Evolutionary conservation across 2,329 filamentous ascomycete genomes (phyloP).

Genomic region (Acrodontium crateriforme): DNA sequence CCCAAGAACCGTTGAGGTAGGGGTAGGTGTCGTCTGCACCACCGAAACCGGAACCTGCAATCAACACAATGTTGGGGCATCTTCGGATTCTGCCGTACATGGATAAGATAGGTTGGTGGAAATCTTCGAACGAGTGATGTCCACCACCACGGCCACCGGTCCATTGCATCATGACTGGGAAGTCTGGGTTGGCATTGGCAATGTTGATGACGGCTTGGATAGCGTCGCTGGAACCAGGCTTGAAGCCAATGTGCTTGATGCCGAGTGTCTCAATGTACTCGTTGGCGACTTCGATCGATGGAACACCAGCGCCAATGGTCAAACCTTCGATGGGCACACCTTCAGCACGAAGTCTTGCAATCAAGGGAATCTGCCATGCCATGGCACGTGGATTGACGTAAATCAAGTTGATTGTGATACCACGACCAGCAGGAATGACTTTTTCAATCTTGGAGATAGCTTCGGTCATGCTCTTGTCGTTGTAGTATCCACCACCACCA

Average conservation of each 20-base stretch:
- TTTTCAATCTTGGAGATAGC: slow-evolving; percentile 76
- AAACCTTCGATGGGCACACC: slow-evolving; percentile 85
- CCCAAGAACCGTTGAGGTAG: slow-evolving; percentile 81
- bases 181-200: slow-evolving; percentile 81
- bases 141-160: slow-evolving; percentile 87
- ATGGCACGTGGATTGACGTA: slow-evolving; percentile 83
- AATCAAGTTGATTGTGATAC: slow-evolving; percentile 81
- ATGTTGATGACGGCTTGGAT: slow-evolving; percentile 88
- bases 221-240: slow-evolving; percentile 76
- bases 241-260: slow-evolving; percentile 87
- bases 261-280: slow-evolving; percentile 89
- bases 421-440: slow-evolving; percentile 68
- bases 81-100: slow-evolving; percentile 85
- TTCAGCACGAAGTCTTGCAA: slow-evolving; percentile 65
- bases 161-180: slow-evolving; percentile 91
- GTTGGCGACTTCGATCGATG: slow-evolving; percentile 82
- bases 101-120: slow-evolving; percentile 79
- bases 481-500: slow-evolving; percentile 80
- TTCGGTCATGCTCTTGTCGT: slow-evolving; percentile 65
- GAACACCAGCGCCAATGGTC: slow-evolving; percentile 85
- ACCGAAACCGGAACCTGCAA: slow-evolving; percentile 86
- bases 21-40: slow-evolving; percentile 83
- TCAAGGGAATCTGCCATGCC: slow-evolving; percentile 81
- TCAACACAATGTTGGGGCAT: slow-evolving; percentile 72
- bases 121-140: slow-evolving; percentile 90